A percentile compares a stretch with the other conserved stretches of the same genome.
Conservation (phyloP, 1,139 yeast species). For the Geotrichum carabidarum region DNA sequence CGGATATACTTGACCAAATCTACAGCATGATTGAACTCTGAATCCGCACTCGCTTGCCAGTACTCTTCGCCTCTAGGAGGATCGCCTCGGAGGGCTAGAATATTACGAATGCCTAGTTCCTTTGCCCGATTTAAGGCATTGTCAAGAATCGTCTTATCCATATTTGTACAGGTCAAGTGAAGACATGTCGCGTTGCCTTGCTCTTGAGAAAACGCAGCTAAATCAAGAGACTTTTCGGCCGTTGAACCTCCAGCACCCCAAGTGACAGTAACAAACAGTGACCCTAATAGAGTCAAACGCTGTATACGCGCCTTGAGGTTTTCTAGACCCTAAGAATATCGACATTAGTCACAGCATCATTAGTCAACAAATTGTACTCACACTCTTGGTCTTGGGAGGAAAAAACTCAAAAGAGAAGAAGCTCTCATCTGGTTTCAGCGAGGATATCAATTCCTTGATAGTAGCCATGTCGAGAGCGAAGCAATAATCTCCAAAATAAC, state of each 20-base stretch:
- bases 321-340: constrained; percentile 55
- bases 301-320: constrained; percentile 80
- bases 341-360: not conserved
- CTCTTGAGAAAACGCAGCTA: constrained; percentile 73
- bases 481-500: too few relatives aligned
- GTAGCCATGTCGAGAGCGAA: constrained; percentile 37
- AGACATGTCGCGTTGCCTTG: constrained; percentile 80
- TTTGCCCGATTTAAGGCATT: constrained; percentile 72
- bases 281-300: constrained; percentile 84
- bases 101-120: constrained; percentile 70
- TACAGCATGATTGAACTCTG: constrained; percentile 66
- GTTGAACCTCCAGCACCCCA: constrained; percentile 99
- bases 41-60: constrained; percentile 43
- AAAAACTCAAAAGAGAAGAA: constrained; percentile 90
- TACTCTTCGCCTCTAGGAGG: constrained; percentile 84
- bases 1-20: constrained; percentile 80
- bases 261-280: constrained; percentile 84
- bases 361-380: constrained; percentile 30
- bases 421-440: constrained; percentile 49
- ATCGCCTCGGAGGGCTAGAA: constrained; percentile 91
- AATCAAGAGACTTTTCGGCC: constrained; percentile 74
- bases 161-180: constrained; percentile 94
- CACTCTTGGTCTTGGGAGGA: constrained; percentile 88
- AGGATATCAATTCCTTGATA: constrained; percentile 53
- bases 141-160: constrained; percentile 71